Evolutionary conservation across 1,284 basidiomycete genomes (phyloP), one percentile per base, ranked within the genome.

Genomic region (Entoloma clypeatum): DNA sequence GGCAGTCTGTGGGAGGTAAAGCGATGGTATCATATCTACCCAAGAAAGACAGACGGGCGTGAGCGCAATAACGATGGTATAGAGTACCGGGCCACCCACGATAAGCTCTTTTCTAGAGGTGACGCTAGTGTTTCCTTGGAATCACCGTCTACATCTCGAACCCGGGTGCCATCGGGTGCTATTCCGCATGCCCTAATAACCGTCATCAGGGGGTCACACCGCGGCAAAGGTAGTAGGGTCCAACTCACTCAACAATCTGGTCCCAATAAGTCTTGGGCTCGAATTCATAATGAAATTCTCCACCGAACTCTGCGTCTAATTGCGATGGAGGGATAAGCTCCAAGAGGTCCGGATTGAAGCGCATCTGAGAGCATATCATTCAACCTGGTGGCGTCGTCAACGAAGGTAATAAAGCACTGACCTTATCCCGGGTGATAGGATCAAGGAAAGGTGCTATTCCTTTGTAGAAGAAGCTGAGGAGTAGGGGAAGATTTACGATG

Each of bases 361-460:
- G 79, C 79, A 92, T 89, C 85, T 87, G 43, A 11, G 16, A 33
- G 6, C 8, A 13, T 32, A 23, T n/a, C 10, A 30, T 45, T 37
- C 27, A 16, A 39, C 24, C 29, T 18, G 34, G 19, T 19, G 13
- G 27, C 17, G 32, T 22, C 4, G 19, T 30, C 42, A 19, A 5
- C 4, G 3, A 19, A 23, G 21, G 17, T 27, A 41, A 30, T n/a
- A 10, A 16, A 10, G 13, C 2, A 44, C 72, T 29, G 41, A 87
- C 86, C 77, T 95, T 95, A 54, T 92, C 89, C 40, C 87, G 75
- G 0, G 92, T 95, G 30, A 92, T 77, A 4, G 92, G 92, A 60
- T 95, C 92, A 45, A 96, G 63, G 69, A 95, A 92, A 0, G 92
- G 91, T 5, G 80, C 69, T 50, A 96, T 86, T 26, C 85, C 87